Evolutionary conservation across 306 rosid species (phyloP), one percentile per base, ranked within the genome.

Genomic region (Trifolium dubium): DNA sequence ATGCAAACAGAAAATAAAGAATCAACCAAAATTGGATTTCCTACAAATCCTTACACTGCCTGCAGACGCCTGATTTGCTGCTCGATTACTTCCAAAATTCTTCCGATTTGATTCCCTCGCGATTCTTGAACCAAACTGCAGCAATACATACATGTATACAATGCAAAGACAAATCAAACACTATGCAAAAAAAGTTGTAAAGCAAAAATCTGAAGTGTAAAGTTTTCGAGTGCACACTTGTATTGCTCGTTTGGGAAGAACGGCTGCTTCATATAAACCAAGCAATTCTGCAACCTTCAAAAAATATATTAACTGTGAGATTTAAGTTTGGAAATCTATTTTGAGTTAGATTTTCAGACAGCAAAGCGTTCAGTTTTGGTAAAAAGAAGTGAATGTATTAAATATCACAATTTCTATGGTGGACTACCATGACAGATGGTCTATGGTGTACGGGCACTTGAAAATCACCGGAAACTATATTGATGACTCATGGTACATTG

Each of bases 111-210:
- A 94, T 67, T 91, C 98, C 86, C 96, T 84, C 0, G 98, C 96
- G 64, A 94, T 91, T 85, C 98, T 94, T 34, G 97, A 88, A 81
- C 98, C 98, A 80, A 94, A 94, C 98, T 94, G 77, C 84, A 81
- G 39, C 73, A 73, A 69, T 51, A 37, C 71, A 69, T 62, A 66
- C 35, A 62, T 69, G 5, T 56, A 73, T 37, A 56, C 67, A 50
- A 32, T 74, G 76, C 37, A 78, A 77, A 19, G 67, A 59, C 55
- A 72, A 41, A 61, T 85, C 40, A 77, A 31, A 54, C 15, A 59
- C 64, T 9, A 31, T 12, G 61, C 54, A 49, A 65, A 65, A 58
- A 28, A 49, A 72, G 59, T 29, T 41, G 71, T 39, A 12, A 69
- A 50, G 44, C 44, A 58, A 60, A 32, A 75, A 32, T 76, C 31